Conservation (phyloP, 352 stramenopile genomes). For the Globisporangium cystogenes region DNA sequence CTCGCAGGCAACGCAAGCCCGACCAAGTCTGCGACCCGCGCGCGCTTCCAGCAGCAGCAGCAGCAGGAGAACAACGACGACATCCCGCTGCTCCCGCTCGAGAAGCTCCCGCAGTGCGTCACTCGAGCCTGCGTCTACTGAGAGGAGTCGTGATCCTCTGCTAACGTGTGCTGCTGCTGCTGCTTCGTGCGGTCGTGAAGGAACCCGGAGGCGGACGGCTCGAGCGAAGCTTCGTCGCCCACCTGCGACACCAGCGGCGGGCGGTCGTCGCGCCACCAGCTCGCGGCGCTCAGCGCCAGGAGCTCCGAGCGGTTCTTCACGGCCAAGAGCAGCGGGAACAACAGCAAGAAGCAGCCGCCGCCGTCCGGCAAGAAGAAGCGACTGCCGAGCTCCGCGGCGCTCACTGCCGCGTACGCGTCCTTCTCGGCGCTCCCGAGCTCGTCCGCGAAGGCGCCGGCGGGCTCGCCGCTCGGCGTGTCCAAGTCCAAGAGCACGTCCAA, state of each 20-base stretch:
- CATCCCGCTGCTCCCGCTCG: slow-evolving; percentile 45
- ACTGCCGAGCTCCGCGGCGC: slow-evolving; percentile 1
- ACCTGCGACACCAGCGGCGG: slow-evolving; percentile 14
- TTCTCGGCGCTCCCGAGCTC: slow-evolving; percentile 5
- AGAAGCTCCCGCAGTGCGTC: slow-evolving; percentile 45
- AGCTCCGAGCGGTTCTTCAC: slow-evolving; percentile 26
- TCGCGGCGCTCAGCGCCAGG: slow-evolving; percentile 25
- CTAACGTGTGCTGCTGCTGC: too few species aligned
- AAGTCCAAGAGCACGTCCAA: slow-evolving; percentile 36
- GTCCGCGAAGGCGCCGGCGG: neutral
- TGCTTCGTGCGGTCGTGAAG: slow-evolving; percentile 3
- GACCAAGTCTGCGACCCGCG: neutral
- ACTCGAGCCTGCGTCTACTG: too few species aligned
- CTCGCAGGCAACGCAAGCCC: slow-evolving; percentile 14
- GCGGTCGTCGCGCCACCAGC: slow-evolving; percentile 7
- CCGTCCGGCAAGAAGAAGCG: slow-evolving; percentile 21
- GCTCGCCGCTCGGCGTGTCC: slow-evolving; percentile 3
- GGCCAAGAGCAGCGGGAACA: slow-evolving; percentile 13
- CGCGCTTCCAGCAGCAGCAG: neutral
- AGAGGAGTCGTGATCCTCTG: too few species aligned
- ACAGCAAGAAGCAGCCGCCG: slow-evolving; percentile 19
- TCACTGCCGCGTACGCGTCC: slow-evolving; percentile 12
- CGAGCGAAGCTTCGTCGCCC: slow-evolving; percentile 13
- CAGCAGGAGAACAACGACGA: slow-evolving; percentile 40
- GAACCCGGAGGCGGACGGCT: slow-evolving; percentile 21